Evolutionary conservation across 495 filamentous ascomycete species (phyloP).

Genomic region (Penicillium pancosmium): DNA sequence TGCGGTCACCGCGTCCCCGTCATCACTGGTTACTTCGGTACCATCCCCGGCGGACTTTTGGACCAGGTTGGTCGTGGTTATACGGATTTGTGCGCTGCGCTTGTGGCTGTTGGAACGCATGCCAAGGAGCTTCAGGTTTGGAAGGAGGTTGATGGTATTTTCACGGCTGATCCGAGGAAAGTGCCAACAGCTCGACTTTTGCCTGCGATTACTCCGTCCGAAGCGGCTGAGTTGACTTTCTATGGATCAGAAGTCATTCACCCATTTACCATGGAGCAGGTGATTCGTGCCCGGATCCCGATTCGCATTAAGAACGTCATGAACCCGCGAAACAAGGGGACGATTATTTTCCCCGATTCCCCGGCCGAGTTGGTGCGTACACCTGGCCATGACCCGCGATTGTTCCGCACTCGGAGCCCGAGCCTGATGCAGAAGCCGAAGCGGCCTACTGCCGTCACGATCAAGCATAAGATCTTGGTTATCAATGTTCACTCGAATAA

Average conservation of each 20-base stretch:
- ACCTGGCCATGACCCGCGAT: slow-evolving; percentile 46
- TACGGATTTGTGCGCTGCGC: slow-evolving; percentile 84
- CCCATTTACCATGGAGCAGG: slow-evolving; percentile 98
- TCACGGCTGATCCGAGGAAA: slow-evolving; percentile 85
- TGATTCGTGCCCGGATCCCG: slow-evolving; percentile 86
- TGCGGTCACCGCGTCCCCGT: slow-evolving; percentile 75
- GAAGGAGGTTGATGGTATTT: slow-evolving; percentile 94
- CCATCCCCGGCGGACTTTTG: slow-evolving; percentile 78
- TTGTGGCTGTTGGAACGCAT: slow-evolving; percentile 75
- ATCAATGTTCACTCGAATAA: slow-evolving; percentile 96
- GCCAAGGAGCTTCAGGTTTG: slow-evolving; percentile 86
- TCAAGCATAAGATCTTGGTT: slow-evolving; percentile 90
- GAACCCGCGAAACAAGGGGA: slow-evolving; percentile 85
- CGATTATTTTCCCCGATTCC: slow-evolving; percentile 70
- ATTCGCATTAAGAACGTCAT: slow-evolving; percentile 99
- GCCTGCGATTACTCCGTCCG: slow-evolving; percentile 76
- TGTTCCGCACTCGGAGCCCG: slow-evolving; percentile 52
- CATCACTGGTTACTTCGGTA: slow-evolving; percentile 85
- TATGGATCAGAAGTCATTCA: slow-evolving; percentile 97
- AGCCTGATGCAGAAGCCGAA: slow-evolving; percentile 57
- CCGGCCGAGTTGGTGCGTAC: slow-evolving; percentile 50
- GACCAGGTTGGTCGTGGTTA: slow-evolving; percentile 84
- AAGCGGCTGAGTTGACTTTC: slow-evolving; percentile 89
- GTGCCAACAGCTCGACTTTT: slow-evolving; percentile 82
- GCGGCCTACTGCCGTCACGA: slow-evolving; percentile 89